These are phyloP conservation scores for Dioszegia hungarica DNA, from an alignment of 768 basidiomycete species.

Conservation along the genomic window DNA sequence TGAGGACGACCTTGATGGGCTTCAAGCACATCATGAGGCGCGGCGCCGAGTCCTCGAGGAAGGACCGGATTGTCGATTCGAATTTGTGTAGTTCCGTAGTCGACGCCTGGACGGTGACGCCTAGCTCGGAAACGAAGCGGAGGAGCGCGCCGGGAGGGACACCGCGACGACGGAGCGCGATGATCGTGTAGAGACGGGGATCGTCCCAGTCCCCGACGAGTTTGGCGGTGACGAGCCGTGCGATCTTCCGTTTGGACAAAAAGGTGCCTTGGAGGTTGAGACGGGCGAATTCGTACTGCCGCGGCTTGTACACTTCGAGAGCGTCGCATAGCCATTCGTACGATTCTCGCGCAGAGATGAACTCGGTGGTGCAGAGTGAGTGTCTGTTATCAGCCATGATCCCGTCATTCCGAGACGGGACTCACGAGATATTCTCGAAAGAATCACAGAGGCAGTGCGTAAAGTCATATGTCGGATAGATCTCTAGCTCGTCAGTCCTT, in stretches of 20 bases:
- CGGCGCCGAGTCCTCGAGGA: slow-evolving; percentile 81
- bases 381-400: too few relatives aligned
- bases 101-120: slow-evolving; percentile 77
- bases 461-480: slow-evolving; percentile 98
- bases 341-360: slow-evolving; percentile 89
- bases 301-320: slow-evolving; percentile 93
- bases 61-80: slow-evolving; percentile 80
- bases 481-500: slow-evolving; percentile 50
- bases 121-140: slow-evolving; percentile 87
- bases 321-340: slow-evolving; percentile 99
- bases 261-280: slow-evolving; percentile 89
- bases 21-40: slow-evolving; percentile 84
- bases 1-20: slow-evolving; percentile 84
- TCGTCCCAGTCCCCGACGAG: slow-evolving; percentile 95
- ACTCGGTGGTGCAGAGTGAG: slow-evolving; percentile 93
- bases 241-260: slow-evolving; percentile 93
- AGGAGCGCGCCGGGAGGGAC: slow-evolving; percentile 94
- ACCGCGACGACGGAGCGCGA: slow-evolving; percentile 88
- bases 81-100: slow-evolving; percentile 85
- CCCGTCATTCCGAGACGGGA: too few relatives aligned
- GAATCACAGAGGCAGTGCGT: slow-evolving; percentile 98
- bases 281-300: slow-evolving; percentile 93
- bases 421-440: slow-evolving; percentile 97
- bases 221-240: slow-evolving; percentile 74
- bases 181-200: slow-evolving; percentile 91